phyloP scores from a whole-genome alignment of 345 rosid species.

The Salix exigua region DNA sequence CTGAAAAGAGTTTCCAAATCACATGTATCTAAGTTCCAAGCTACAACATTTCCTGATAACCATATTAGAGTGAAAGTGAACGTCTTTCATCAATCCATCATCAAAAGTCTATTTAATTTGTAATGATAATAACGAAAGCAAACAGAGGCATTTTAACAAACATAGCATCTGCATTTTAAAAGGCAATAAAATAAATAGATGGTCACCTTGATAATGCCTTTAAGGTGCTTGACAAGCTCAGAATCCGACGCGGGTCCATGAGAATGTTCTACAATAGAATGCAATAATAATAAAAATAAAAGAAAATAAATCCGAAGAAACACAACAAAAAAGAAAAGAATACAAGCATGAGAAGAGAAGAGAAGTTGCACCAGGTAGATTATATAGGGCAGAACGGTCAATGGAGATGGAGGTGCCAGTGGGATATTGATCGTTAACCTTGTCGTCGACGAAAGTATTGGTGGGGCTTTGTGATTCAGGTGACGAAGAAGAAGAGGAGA shows the following conservation, averaged over 20 bases:
- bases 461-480: slow-evolving; percentile 32
- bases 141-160: slow-evolving; percentile 11
- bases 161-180: background rate
- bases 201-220: slow-evolving; percentile 80
- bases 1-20: background rate
- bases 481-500: slow-evolving; percentile 16
- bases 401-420: slow-evolving; percentile 60
- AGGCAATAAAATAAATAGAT: background rate
- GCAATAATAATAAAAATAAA: background rate
- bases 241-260: slow-evolving; percentile 54
- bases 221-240: slow-evolving; percentile 87
- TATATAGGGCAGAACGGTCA: slow-evolving; percentile 68
- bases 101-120: background rate
- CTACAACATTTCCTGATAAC: background rate
- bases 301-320: background rate
- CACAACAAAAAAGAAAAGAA: background rate
- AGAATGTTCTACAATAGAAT: slow-evolving; percentile 49
- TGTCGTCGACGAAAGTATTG: slow-evolving; percentile 39
- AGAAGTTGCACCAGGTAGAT: slow-evolving; percentile 41
- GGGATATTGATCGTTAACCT: slow-evolving; percentile 14
- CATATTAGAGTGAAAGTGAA: background rate
- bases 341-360: background rate
- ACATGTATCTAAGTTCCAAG: background rate
- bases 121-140: background rate
- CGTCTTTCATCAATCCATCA: background rate